These are phyloP conservation scores for Phytophthora fragariae DNA, from an alignment of 352 stramenopile genomes.

Conservation along the genomic window DNA sequence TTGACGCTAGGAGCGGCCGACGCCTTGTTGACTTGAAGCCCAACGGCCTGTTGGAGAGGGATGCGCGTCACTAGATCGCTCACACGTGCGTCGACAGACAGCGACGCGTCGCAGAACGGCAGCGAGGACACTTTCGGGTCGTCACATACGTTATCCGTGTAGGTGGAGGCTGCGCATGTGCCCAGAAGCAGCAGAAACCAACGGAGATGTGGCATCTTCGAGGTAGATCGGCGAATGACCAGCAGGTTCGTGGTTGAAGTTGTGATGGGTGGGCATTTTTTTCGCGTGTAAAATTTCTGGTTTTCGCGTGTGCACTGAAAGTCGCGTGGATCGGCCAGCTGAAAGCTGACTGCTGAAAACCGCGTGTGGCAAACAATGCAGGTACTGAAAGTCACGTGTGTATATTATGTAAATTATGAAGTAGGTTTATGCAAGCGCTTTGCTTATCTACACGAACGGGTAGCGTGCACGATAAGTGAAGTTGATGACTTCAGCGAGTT, in stretches of 20 bases:
- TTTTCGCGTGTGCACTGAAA: too few relatives aligned
- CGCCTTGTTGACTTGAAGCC: constrained; percentile 74
- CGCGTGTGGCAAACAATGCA: too few relatives aligned
- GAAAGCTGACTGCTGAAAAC: too few relatives aligned
- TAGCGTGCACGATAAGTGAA: too few relatives aligned
- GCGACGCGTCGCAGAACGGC: constrained; percentile 74
- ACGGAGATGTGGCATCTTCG: constrained; percentile 14
- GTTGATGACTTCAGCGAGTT: too few relatives aligned
- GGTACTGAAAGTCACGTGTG: too few relatives aligned
- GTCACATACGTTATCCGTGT: constrained; percentile 63
- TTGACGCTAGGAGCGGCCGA: constrained; percentile 33
- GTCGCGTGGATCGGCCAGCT: too few relatives aligned
- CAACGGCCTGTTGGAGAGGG: constrained; percentile 71
- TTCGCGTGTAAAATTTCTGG: too few relatives aligned
- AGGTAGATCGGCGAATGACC: constrained; percentile 25
- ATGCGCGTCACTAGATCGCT: constrained; percentile 73
- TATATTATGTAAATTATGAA: too few relatives aligned
- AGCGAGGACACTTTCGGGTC: constrained; percentile 46
- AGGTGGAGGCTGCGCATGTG: constrained; percentile 15
- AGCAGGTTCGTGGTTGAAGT: constrained; percentile 31
- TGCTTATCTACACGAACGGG: too few relatives aligned
- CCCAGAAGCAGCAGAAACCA: constrained; percentile 21
- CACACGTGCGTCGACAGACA: constrained; percentile 65
- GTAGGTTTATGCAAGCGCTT: too few relatives aligned
- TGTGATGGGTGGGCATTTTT: too few relatives aligned